Evolutionary conservation across 1,284 basidiomycete species (phyloP).

Genomic region (Mycosarcoma maydis): DNA sequence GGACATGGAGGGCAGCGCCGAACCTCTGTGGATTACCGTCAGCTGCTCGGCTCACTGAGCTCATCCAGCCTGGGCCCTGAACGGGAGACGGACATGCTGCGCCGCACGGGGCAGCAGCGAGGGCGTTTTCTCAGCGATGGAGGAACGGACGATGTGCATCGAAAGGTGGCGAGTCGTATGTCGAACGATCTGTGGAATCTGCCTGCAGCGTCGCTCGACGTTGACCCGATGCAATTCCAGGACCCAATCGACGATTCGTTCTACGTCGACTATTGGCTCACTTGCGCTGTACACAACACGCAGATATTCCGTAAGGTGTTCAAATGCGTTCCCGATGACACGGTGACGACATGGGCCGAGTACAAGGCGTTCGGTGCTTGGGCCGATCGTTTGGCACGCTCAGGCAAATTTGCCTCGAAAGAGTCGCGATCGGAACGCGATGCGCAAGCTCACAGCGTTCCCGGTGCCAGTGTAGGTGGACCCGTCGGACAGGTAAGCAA

Average conservation of each 20-base stretch:
- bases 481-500: constrained; percentile 22
- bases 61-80: constrained; percentile 24
- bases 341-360: constrained; percentile 63
- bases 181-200: constrained; percentile 49
- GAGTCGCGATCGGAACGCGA: constrained; percentile 26
- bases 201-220: constrained; percentile 37
- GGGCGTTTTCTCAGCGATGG: constrained; percentile 17
- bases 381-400: constrained; percentile 48
- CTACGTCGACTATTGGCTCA: constrained; percentile 61
- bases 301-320: constrained; percentile 64
- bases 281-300: constrained; percentile 62
- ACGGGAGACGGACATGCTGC: constrained; percentile 35
- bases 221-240: constrained; percentile 51
- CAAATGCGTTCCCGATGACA: constrained; percentile 64
- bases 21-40: constrained; percentile 15
- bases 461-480: constrained; percentile 44
- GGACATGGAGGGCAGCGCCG: constrained; percentile 7
- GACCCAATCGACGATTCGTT: constrained; percentile 57
- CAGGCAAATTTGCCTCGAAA: constrained; percentile 43
- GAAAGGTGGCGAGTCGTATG: constrained; percentile 41
- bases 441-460: constrained; percentile 43
- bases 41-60: constrained; percentile 26
- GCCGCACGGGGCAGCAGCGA: constrained; percentile 20
- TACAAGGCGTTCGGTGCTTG: constrained; percentile 61
- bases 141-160: constrained; percentile 23